These are phyloP conservation scores for Corchorus olitorius DNA, from an alignment of 345 rosid species.

Conservation along the genomic window DNA sequence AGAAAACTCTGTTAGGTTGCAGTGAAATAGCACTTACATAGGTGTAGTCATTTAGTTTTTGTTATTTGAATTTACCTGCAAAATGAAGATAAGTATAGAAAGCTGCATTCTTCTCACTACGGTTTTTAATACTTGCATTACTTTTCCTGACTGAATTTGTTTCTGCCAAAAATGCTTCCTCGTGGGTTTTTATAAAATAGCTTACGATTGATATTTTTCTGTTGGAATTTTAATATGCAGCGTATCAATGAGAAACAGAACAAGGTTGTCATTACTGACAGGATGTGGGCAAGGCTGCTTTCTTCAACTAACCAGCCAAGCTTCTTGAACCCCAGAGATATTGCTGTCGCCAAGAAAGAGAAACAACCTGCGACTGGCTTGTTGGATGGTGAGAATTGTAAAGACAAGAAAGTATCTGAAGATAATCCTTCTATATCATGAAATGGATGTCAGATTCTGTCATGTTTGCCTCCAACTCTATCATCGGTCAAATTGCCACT, in stretches of 20 bases:
- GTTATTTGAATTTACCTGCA: background rate
- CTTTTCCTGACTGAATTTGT: background rate
- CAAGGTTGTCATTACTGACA: constrained; percentile 76
- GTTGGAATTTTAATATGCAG: constrained; percentile 38
- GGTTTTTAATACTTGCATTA: background rate
- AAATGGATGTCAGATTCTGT: background rate
- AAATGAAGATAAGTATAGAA: background rate
- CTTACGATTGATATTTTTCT: background rate
- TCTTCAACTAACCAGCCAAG: constrained; percentile 84
- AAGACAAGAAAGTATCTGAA: background rate
- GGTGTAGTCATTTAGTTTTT: background rate
- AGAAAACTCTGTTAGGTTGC: background rate
- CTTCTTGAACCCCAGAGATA: constrained; percentile 44
- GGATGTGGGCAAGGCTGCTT: constrained; percentile 88
- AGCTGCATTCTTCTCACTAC: background rate
- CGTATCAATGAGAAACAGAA: constrained; percentile 62
- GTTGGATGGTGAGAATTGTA: constrained; percentile 22
- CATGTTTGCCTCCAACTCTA: background rate
- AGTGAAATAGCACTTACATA: background rate
- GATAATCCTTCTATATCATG: background rate
- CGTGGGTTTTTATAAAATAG: background rate
- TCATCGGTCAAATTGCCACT: background rate
- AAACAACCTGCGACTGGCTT: constrained; percentile 21
- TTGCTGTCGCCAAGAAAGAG: constrained; percentile 19
- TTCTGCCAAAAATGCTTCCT: background rate